Percentiles rank a stretch among this genome's conserved stretches.
These are phyloP conservation scores for Wallacemonas sp. DNA, from an alignment of 208 protist genomes.

Conservation along the genomic window DNA sequence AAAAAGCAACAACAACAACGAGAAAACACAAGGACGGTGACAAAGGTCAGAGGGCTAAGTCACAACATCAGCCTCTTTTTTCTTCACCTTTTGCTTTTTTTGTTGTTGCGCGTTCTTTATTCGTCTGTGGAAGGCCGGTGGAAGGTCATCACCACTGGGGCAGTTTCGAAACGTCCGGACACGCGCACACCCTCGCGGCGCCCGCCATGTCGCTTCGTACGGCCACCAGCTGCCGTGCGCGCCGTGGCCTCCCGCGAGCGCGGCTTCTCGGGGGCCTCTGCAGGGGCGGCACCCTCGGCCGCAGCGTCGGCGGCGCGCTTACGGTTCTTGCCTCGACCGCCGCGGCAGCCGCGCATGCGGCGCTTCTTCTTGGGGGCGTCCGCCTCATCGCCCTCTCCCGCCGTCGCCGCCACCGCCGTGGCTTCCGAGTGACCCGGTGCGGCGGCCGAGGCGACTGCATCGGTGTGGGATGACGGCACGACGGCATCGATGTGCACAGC, in stretches of 20 bases:
- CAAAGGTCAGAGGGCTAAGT: background rate
- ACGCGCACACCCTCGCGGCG: background rate
- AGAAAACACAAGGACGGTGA: slow-evolving; percentile 1
- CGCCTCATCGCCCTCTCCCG: background rate
- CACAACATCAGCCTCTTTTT: background rate
- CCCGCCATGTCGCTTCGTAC: background rate
- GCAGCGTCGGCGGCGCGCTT: background rate
- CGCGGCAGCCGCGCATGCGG: slow-evolving; percentile 13
- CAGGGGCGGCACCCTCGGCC: background rate
- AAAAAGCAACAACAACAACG: slow-evolving; percentile 19
- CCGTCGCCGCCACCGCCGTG: background rate
- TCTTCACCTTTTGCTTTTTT: too few species aligned
- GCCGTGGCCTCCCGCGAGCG: background rate
- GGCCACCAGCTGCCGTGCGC: background rate
- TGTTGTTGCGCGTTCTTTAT: too few species aligned
- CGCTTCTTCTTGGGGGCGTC: background rate
- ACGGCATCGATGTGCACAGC: too few species aligned
- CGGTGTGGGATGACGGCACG: too few species aligned
- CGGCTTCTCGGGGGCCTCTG: background rate
- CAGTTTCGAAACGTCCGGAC: background rate
- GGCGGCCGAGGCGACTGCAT: too few species aligned
- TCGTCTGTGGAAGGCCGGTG: background rate
- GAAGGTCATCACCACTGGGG: slow-evolving; percentile 1
- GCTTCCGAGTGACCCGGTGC: background rate
- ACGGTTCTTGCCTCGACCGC: slow-evolving; percentile 10